Percentiles rank a stretch among this genome's conserved stretches.
These are phyloP conservation scores for Heracleum sosnowskyi DNA, from an alignment of 129 eudicot genomes.

Conservation along the genomic window DNA sequence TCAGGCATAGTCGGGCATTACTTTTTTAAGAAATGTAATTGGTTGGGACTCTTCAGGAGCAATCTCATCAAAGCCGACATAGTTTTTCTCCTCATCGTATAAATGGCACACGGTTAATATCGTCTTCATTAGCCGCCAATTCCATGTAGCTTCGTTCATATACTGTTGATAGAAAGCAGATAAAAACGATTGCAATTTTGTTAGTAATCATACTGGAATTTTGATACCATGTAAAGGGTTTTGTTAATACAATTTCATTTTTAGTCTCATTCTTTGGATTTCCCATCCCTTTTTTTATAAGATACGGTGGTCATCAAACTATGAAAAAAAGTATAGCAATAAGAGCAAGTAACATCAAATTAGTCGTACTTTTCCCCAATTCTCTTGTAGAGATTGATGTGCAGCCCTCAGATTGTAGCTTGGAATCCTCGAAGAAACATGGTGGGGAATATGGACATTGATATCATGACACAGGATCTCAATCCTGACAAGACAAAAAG, in stretches of 20 bases:
- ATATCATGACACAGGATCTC: conserved; percentile 89
- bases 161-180: conserved; percentile 33
- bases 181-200: not conserved
- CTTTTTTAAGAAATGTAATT: conserved; percentile 56
- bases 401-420: conserved; percentile 85
- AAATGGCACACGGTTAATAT: conserved; percentile 77
- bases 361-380: conserved; percentile 82
- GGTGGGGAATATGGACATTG: conserved; percentile 92
- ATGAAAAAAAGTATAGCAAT: not conserved
- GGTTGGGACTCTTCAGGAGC: conserved; percentile 77
- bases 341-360: not conserved
- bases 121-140: conserved; percentile 96
- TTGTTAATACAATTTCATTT: not conserved
- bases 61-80: conserved; percentile 65
- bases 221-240: not conserved
- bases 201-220: not conserved
- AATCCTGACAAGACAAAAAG: conserved; percentile 52
- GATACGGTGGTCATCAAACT: not conserved
- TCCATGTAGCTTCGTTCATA: conserved; percentile 90
- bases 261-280: not conserved
- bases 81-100: conserved; percentile 60
- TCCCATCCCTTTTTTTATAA: not conserved
- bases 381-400: conserved; percentile 71
- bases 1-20: conserved; percentile 79
- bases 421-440: conserved; percentile 80